Evolutionary conservation across 345 rosid genomes (phyloP).

Genomic region (Rhodomyrtus tomentosa): DNA sequence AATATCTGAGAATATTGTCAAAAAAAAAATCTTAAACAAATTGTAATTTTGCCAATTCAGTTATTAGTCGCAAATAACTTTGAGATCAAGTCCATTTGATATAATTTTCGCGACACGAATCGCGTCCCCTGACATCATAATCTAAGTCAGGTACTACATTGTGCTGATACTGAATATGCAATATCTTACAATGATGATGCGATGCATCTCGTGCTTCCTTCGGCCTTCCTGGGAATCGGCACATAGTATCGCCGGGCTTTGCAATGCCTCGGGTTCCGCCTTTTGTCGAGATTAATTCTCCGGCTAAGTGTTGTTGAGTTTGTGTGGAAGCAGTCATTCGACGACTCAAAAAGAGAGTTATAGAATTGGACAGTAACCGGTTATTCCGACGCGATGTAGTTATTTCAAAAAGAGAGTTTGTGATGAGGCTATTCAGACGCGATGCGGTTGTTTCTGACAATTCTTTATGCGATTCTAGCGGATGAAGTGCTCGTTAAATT

Average conservation of each 20-base stretch:
- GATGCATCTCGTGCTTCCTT: not conserved
- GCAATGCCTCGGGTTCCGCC: not conserved
- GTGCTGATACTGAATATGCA: not conserved
- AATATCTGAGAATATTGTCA: too few species aligned
- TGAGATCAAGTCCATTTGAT: fast-evolving
- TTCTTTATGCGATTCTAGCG: not conserved
- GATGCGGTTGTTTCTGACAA: not conserved
- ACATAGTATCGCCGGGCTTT: not conserved
- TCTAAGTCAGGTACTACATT: not conserved
- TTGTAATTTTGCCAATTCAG: too few species aligned
- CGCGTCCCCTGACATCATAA: not conserved
- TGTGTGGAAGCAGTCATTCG: not conserved
- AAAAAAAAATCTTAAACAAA: too few species aligned
- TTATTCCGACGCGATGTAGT: not conserved
- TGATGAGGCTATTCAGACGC: not conserved
- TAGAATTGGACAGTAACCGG: not conserved
- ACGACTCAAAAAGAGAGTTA: not conserved
- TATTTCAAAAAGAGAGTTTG: not conserved
- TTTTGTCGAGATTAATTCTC: not conserved
- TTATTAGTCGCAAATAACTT: not conserved
- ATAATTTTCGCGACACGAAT: not conserved
- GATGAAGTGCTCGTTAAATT: not conserved
- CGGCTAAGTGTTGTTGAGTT: not conserved
- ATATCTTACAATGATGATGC: not conserved
- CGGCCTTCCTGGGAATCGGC: not conserved